A percentile compares a stretch with the other conserved stretches of the same genome.
Evolutionary conservation across 129 eudicot genomes (phyloP).

Genomic region (Solidago caesia): DNA sequence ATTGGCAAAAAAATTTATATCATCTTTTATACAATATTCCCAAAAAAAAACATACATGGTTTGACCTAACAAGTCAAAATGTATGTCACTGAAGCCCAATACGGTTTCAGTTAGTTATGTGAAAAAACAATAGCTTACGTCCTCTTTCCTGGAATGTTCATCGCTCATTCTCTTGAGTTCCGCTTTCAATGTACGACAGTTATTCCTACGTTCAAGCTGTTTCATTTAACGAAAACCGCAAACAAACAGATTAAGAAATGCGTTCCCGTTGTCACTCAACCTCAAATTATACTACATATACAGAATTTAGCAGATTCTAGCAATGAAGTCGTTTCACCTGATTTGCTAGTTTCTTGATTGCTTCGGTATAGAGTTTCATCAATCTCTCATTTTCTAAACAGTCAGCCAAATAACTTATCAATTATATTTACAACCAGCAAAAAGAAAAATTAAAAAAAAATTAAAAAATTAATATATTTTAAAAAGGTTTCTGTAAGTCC

Average conservation of each 20-base stretch:
- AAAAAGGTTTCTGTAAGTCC: background rate
- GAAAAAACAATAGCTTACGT: slow-evolving; percentile 36
- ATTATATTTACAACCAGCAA: background rate
- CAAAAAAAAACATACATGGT: too few relatives aligned
- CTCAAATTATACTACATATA: background rate
- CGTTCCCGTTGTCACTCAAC: background rate
- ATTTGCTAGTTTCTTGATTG: slow-evolving; percentile 49
- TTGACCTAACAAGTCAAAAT: too few relatives aligned
- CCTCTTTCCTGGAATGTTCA: slow-evolving; percentile 41
- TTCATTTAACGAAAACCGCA: slow-evolving; percentile 5
- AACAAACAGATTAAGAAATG: slow-evolving; percentile 11
- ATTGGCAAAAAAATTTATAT: too few relatives aligned
- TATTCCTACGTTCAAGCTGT: slow-evolving; percentile 51
- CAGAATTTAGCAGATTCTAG: too few relatives aligned
- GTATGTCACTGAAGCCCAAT: background rate
- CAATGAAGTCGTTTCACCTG: slow-evolving; percentile 34
- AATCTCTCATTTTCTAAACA: slow-evolving; percentile 55
- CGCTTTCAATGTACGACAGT: slow-evolving; percentile 45
- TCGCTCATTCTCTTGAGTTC: slow-evolving; percentile 50
- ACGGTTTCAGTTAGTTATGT: background rate
- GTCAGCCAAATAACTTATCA: background rate
- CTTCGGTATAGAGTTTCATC: slow-evolving; percentile 44
- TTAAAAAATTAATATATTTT: background rate
- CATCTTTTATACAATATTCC: too few relatives aligned
- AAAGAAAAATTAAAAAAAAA: too few relatives aligned